These are phyloP conservation scores for Chenopodium album DNA, from an alignment of 148 eudicot genomes.

Conservation along the genomic window DNA sequence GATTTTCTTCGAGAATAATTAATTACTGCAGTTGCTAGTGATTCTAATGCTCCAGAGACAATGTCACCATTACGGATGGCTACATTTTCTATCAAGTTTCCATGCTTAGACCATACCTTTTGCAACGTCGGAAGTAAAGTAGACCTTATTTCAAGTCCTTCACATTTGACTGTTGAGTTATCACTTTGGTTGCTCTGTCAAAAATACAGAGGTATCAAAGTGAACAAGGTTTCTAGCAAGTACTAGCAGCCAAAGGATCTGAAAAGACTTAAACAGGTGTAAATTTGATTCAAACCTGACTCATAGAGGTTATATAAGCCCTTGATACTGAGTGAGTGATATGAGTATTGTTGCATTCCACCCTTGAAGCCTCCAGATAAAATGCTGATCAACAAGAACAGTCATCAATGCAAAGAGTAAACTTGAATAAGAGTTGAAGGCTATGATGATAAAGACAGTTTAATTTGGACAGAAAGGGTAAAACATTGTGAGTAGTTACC, in stretches of 20 bases:
- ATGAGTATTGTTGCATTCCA: not conserved
- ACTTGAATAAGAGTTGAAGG: too few relatives aligned
- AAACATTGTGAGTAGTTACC: too few relatives aligned
- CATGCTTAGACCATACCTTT: not conserved
- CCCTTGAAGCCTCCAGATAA: not conserved
- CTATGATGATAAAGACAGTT: too few relatives aligned
- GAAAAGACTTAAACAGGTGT: not conserved
- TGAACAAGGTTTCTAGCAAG: not conserved
- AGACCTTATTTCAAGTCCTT: conserved; percentile 9
- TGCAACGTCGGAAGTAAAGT: conserved; percentile 1
- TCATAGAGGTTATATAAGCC: not conserved
- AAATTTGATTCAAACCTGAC: not conserved
- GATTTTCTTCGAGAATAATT: not conserved
- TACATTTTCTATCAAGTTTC: not conserved
- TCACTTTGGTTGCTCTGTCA: not conserved
- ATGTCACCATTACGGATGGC: not conserved
- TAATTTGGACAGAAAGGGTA: too few relatives aligned
- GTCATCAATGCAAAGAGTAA: too few relatives aligned
- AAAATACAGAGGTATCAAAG: not conserved
- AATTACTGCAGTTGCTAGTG: not conserved
- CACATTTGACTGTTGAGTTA: not conserved
- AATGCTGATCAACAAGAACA: not conserved
- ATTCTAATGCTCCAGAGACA: not conserved
- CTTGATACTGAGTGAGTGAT: not conserved
- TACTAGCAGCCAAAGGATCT: not conserved